Conservation (phyloP, 192 early-diverging fungal species). For the Thamnidium elegans region DNA sequence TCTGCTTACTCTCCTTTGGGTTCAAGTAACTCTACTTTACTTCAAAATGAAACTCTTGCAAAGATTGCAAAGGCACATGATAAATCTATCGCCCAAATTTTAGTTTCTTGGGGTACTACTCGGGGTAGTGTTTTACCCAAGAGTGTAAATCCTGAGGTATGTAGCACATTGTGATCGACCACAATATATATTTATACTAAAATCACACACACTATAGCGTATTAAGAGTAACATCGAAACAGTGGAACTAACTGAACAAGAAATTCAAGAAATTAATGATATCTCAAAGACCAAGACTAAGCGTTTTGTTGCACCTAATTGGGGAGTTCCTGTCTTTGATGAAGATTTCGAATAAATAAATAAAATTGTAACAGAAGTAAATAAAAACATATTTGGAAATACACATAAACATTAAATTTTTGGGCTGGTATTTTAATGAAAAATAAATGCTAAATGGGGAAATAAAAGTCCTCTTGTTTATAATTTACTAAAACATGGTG, state of each 20-base stretch:
- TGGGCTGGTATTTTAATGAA: no score
- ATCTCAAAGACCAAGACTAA: constrained; percentile 32
- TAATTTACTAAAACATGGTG: background rate
- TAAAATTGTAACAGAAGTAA: no score
- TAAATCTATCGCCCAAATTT: constrained; percentile 66
- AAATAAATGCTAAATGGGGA: no score
- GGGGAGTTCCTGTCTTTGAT: constrained; percentile 38
- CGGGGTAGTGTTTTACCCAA: constrained; percentile 86
- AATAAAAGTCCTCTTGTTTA: no score
- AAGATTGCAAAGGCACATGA: constrained; percentile 68
- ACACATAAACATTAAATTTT: no score
- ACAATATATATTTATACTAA: background rate
- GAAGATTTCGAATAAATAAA: constrained; percentile 20
- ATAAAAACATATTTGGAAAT: no score
- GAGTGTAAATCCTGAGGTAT: constrained; percentile 55
- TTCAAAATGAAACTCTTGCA: constrained; percentile 42
- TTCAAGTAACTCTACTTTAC: constrained; percentile 26
- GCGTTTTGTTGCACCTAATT: constrained; percentile 28
- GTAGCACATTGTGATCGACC: constrained; percentile 3
- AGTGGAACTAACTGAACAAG: constrained; percentile 43
- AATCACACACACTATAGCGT: constrained; percentile 29
- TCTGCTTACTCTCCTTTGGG: constrained; percentile 88
- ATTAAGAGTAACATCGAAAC: constrained; percentile 59
- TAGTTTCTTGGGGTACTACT: constrained; percentile 76
- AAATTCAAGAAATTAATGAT: constrained; percentile 40